phyloP scores from a whole-genome alignment of 2,329 filamentous ascomycete genomes.

The Alternaria conjuncta region DNA sequence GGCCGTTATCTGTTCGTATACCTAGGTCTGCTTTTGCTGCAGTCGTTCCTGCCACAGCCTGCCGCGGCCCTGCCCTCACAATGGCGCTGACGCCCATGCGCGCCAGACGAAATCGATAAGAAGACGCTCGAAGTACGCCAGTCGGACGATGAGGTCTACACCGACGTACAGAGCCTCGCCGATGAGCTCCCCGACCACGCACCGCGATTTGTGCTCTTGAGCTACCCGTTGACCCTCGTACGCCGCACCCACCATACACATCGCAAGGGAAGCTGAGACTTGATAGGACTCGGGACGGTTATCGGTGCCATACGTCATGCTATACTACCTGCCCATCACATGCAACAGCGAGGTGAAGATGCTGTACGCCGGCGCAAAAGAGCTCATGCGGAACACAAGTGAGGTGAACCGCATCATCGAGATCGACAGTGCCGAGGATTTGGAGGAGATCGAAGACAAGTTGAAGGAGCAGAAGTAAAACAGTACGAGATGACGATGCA shows the following conservation, averaged over 20 bases:
- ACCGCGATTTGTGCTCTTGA: slow-evolving; percentile 86
- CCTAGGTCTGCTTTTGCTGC: background rate
- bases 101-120: slow-evolving; percentile 85
- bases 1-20: slow-evolving; percentile 85
- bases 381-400: slow-evolving; percentile 90
- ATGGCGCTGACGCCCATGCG: slow-evolving; percentile 37
- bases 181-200: slow-evolving; percentile 93
- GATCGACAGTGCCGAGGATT: slow-evolving; percentile 78
- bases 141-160: slow-evolving; percentile 82
- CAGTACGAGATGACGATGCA: background rate
- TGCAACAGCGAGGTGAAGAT: slow-evolving; percentile 87
- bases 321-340: slow-evolving; percentile 93
- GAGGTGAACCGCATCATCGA: slow-evolving; percentile 91
- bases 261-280: slow-evolving; percentile 9
- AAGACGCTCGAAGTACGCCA: slow-evolving; percentile 87
- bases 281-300: slow-evolving; percentile 77
- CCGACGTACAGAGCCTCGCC: slow-evolving; percentile 76
- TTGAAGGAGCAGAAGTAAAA: slow-evolving; percentile 48
- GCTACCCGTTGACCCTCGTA: slow-evolving; percentile 88
- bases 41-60: slow-evolving; percentile 1
- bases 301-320: slow-evolving; percentile 89
- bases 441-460: slow-evolving; percentile 79
- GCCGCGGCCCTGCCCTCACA: background rate
- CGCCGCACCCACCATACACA: slow-evolving; percentile 29
- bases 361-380: slow-evolving; percentile 95